Evolutionary conservation across 768 basidiomycete genomes (phyloP).

Genomic region (Hypsizygus marmoreus): DNA sequence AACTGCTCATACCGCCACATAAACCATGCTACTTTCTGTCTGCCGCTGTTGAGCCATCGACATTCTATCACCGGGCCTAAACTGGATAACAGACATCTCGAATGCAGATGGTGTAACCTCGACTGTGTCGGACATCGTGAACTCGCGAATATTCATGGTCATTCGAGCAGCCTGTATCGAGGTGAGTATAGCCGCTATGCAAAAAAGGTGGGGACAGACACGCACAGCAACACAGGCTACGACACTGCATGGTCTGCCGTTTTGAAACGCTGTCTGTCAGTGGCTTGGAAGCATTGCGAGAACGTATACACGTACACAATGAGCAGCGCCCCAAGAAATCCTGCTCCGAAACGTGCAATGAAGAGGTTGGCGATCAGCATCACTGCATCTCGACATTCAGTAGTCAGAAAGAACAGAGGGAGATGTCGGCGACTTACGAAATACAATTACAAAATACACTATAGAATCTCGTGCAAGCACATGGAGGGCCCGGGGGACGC

Average conservation of each 20-base stretch:
- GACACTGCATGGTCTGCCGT: conserved; percentile 14
- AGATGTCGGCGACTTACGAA: conserved; percentile 15
- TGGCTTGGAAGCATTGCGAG: no score
- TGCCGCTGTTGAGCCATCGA: no score
- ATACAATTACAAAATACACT: conserved; percentile 22
- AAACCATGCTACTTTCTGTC: no score
- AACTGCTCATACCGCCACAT: no score
- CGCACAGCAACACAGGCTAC: conserved; percentile 21
- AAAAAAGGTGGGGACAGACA: background rate
- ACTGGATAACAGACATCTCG: no score
- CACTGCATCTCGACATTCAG: conserved; percentile 5
- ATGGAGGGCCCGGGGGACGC: conserved; percentile 9
- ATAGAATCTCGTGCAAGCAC: conserved; percentile 25
- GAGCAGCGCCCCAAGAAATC: conserved; percentile 21
- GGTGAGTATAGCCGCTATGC: background rate
- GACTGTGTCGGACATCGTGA: no score
- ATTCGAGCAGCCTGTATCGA: conserved; percentile 22
- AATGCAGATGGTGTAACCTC: no score
- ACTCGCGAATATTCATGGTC: conserved; percentile 26
- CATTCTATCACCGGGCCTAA: no score
- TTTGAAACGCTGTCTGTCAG: background rate
- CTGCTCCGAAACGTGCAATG: conserved; percentile 19
- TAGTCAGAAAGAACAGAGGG: background rate
- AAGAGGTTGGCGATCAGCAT: conserved; percentile 21
- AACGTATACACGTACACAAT: conserved; percentile 17